A percentile compares a stretch with the other conserved stretches of the same genome.
These are phyloP conservation scores for Ustilago curta DNA, from an alignment of 1,284 basidiomycete genomes.

Conservation along the genomic window DNA sequence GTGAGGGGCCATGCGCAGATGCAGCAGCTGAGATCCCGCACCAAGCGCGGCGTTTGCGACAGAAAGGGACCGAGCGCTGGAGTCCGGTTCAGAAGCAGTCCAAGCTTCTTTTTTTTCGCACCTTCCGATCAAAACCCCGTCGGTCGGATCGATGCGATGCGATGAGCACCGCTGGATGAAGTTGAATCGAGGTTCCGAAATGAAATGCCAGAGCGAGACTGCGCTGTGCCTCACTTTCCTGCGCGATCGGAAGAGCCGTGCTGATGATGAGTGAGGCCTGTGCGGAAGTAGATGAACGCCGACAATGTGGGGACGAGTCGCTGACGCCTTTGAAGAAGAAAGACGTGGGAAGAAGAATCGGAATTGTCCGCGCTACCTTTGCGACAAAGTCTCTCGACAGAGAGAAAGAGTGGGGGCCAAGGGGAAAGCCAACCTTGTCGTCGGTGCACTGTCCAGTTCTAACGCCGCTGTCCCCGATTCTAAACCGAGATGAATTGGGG, in stretches of 20 bases:
- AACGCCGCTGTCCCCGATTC: neutral
- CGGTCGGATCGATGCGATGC: neutral
- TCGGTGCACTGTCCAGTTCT: neutral
- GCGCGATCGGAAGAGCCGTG: constrained; percentile 13
- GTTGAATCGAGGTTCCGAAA: constrained; percentile 7
- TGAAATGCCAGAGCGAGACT: constrained; percentile 1
- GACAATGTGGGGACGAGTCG: neutral
- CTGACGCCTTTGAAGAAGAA: neutral
- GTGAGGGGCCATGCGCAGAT: neutral
- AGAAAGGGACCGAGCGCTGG: constrained; percentile 3
- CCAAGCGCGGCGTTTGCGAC: neutral
- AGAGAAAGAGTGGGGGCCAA: neutral
- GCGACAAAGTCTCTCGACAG: neutral
- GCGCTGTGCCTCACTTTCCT: neutral
- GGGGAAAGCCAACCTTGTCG: constrained; percentile 10
- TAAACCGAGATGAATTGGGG: constrained; percentile 8
- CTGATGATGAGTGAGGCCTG: neutral
- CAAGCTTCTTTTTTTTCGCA: neutral
- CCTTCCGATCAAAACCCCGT: neutral
- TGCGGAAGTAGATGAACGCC: constrained; percentile 1
- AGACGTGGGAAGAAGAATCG: neutral
- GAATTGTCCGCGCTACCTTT: constrained; percentile 8
- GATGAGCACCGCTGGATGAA: neutral
- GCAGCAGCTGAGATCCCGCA: constrained; percentile 1
- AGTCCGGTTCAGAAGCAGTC: neutral